Percentiles rank a stretch among this genome's conserved stretches.
Conservation (phyloP, 495 filamentous ascomycete species). For the Rhypophila decipiens region DNA sequence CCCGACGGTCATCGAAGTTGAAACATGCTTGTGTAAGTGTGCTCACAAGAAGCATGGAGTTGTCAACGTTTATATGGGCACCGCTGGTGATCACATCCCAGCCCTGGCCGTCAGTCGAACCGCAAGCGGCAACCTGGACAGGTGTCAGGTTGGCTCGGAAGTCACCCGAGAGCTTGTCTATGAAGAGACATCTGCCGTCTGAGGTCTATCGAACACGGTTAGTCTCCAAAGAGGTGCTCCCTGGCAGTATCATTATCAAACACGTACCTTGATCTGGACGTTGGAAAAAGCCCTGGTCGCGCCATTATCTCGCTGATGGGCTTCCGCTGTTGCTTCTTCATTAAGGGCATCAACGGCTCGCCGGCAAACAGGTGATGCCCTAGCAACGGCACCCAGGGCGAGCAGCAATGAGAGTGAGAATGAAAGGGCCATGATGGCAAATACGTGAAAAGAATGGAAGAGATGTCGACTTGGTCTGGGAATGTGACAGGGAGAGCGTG, state of each 20-base stretch:
- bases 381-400: slow-evolving; percentile 18
- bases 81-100: slow-evolving; percentile 51
- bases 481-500: not conserved
- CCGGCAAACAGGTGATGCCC: slow-evolving; percentile 13
- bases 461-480: not conserved
- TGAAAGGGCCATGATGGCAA: slow-evolving; percentile 15
- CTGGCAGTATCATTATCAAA: too few species aligned
- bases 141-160: slow-evolving; percentile 53
- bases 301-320: slow-evolving; percentile 40
- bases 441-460: not conserved
- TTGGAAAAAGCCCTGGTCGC: slow-evolving; percentile 44
- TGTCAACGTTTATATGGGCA: slow-evolving; percentile 38
- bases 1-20: slow-evolving; percentile 47
- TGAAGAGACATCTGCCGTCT: slow-evolving; percentile 46
- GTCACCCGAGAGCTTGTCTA: slow-evolving; percentile 49
- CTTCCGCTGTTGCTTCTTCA: slow-evolving; percentile 43
- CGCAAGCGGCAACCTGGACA: slow-evolving; percentile 43
- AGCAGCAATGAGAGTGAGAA: slow-evolving; percentile 21
- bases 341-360: slow-evolving; percentile 37
- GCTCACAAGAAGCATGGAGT: slow-evolving; percentile 45
- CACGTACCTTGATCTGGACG: slow-evolving; percentile 40
- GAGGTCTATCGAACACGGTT: slow-evolving; percentile 31
- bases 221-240: not conserved
- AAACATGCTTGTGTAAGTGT: slow-evolving; percentile 50
- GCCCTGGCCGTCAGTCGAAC: slow-evolving; percentile 40